Percentiles rank a stretch among this genome's conserved stretches.
These are phyloP conservation scores for Plenodomus biglobosus DNA, from an alignment of 2,329 filamentous ascomycete genomes.

Conservation along the genomic window DNA sequence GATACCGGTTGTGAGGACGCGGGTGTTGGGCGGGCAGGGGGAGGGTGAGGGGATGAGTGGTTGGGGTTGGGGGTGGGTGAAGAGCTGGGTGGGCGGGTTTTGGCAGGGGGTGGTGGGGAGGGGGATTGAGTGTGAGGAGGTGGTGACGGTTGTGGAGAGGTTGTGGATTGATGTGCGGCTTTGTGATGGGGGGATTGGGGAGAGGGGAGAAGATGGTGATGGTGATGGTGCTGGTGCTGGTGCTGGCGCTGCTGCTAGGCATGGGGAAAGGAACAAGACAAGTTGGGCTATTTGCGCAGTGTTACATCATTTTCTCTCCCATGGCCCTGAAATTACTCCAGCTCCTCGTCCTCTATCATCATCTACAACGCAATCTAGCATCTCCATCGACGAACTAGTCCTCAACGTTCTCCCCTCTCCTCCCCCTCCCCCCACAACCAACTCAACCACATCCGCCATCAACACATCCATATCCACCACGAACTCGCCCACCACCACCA, in stretches of 20 bases:
- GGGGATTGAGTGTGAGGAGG: neutral
- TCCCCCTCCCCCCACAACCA: neutral
- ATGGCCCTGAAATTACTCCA: slow-evolving; percentile 28
- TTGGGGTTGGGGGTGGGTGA: too few relatives aligned
- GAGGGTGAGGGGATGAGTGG: too few relatives aligned
- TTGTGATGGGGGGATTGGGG: slow-evolving; percentile 5
- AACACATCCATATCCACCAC: neutral
- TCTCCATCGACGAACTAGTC: slow-evolving; percentile 34
- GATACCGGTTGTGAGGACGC: too few relatives aligned
- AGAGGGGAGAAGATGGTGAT: neutral
- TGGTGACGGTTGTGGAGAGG: slow-evolving; percentile 18
- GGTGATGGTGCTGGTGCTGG: too few relatives aligned
- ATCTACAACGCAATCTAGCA: too few relatives aligned
- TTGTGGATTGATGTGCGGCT: slow-evolving; percentile 37
- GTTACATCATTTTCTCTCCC: slow-evolving; percentile 32
- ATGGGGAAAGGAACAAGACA: slow-evolving; percentile 5
- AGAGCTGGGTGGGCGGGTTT: too few relatives aligned
- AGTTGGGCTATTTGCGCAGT: slow-evolving; percentile 42
- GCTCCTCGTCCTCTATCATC: too few relatives aligned
- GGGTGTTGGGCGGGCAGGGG: too few relatives aligned
- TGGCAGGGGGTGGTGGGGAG: too few relatives aligned
- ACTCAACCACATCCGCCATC: neutral
- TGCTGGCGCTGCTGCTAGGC: neutral
- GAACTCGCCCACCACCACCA: neutral
- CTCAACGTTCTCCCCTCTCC: slow-evolving; percentile 35